Percentiles rank a stretch among this genome's conserved stretches.
These are phyloP conservation scores for Catharanthus roseus DNA, from an alignment of 257 asterid species.

Conservation along the genomic window DNA sequence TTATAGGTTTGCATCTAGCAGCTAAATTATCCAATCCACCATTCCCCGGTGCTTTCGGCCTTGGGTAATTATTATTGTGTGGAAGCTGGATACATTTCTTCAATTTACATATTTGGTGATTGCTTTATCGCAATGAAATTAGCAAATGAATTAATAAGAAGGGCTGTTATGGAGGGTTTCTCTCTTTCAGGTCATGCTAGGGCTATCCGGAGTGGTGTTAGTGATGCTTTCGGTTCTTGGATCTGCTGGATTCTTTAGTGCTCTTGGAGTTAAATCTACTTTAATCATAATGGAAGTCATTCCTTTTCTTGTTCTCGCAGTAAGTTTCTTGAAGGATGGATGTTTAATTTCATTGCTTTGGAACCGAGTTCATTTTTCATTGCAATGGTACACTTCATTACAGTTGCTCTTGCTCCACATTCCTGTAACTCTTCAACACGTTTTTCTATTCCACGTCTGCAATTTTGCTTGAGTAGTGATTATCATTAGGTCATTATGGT, in stretches of 20 bases:
- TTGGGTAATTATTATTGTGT: background rate
- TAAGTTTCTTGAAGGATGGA: conserved; percentile 34
- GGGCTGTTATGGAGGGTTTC: background rate
- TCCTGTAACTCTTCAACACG: background rate
- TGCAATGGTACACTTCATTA: background rate
- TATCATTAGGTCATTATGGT: background rate
- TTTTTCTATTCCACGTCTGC: background rate
- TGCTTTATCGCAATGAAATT: background rate
- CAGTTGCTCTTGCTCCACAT: background rate
- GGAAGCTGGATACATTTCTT: background rate
- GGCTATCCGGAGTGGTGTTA: conserved; percentile 85
- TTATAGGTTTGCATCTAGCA: background rate
- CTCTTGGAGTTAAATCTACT: conserved; percentile 85
- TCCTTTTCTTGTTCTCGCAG: conserved; percentile 97
- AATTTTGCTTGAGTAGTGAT: background rate
- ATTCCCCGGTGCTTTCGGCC: background rate
- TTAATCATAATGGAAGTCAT: conserved; percentile 98
- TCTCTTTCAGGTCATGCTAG: conserved; percentile 70
- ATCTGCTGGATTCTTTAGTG: conserved; percentile 94
- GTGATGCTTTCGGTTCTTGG: conserved; percentile 97
- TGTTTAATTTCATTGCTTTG: background rate
- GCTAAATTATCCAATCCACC: background rate
- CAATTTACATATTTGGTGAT: background rate
- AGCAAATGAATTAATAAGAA: background rate
- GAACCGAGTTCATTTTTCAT: background rate